phyloP scores from a whole-genome alignment of 768 basidiomycete species.

The Lyophyllum decastes region DNA sequence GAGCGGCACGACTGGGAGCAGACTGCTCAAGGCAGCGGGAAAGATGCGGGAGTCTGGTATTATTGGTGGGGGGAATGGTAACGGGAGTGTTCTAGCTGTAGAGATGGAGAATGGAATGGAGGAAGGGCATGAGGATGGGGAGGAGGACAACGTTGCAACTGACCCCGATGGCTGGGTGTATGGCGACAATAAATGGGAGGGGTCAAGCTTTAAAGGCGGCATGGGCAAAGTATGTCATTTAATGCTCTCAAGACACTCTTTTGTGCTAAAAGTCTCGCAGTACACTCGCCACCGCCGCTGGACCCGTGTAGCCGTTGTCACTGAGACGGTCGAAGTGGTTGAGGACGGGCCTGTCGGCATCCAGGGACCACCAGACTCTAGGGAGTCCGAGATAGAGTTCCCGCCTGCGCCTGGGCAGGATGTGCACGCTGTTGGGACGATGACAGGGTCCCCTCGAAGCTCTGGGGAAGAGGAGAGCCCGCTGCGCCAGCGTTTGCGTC shows the following conservation, averaged over 20 bases:
- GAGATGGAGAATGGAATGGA: constrained; percentile 28
- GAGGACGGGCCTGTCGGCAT: constrained; percentile 35
- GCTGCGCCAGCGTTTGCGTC: constrained; percentile 27
- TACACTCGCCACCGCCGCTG: constrained; percentile 86
- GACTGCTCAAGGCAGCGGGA: constrained; percentile 58
- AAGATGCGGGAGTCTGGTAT: constrained; percentile 41
- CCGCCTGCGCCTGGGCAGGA: not conserved
- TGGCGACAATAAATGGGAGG: constrained; percentile 95
- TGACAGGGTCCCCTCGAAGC: not conserved
- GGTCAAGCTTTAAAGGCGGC: constrained; percentile 69
- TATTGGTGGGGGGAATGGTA: constrained; percentile 17
- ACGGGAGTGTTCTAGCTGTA: not conserved
- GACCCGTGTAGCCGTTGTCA: constrained; percentile 81
- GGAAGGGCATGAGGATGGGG: constrained; percentile 34
- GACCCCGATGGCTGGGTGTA: constrained; percentile 93
- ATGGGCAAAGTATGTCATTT: constrained; percentile 69
- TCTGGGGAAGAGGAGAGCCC: constrained; percentile 24
- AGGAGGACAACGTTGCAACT: constrained; percentile 56
- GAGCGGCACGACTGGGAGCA: constrained; percentile 28
- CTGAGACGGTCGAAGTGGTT: constrained; percentile 67
- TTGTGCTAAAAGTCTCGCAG: constrained; percentile 33
- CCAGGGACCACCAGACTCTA: constrained; percentile 5
- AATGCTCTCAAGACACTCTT: not conserved
- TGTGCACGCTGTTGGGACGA: constrained; percentile 14
- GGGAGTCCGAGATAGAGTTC: not conserved